phyloP scores from a whole-genome alignment of 306 rosid species.

The Abrus precatorius region DNA sequence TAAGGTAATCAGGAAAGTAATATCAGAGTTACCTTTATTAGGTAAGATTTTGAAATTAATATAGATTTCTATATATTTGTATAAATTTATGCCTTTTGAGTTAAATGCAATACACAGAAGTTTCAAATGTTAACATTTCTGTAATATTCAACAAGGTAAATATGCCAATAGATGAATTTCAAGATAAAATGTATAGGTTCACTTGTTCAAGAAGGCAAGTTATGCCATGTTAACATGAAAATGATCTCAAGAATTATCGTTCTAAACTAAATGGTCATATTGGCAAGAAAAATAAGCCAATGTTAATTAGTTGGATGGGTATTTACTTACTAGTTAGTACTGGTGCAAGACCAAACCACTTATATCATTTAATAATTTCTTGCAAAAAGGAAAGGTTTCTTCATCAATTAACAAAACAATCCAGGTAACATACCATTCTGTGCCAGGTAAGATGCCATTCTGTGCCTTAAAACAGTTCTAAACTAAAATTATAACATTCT shows the following conservation, averaged over 20 bases:
- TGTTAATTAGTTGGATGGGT: not conserved
- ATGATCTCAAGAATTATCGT: slow-evolving; percentile 22
- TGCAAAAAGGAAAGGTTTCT: not conserved
- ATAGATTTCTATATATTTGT: too few species aligned
- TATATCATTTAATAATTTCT: not conserved
- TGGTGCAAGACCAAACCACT: not conserved
- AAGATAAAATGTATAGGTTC: not conserved
- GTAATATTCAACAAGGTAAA: not conserved
- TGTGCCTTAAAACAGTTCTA: slow-evolving; percentile 6
- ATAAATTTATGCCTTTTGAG: too few species aligned
- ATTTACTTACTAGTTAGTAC: not conserved
- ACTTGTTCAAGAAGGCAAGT: slow-evolving; percentile 22
- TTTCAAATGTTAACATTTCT: too few species aligned
- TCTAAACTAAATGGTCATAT: slow-evolving; percentile 7
- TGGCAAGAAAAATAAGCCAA: slow-evolving; percentile 2
- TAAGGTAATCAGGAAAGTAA: too few species aligned
- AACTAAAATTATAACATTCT: slow-evolving; percentile 40
- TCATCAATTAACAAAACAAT: slow-evolving; percentile 41
- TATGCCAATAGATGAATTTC: not conserved
- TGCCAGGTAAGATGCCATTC: not conserved
- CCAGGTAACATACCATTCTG: slow-evolving; percentile 6
- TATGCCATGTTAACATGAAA: slow-evolving; percentile 3
- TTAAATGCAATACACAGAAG: too few species aligned
- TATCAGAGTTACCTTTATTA: too few species aligned
- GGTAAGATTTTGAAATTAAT: too few species aligned